A percentile compares a stretch with the other conserved stretches of the same genome.
phyloP scores from a whole-genome alignment of 352 stramenopile genomes.

The Globisporangium uncinulatum region DNA sequence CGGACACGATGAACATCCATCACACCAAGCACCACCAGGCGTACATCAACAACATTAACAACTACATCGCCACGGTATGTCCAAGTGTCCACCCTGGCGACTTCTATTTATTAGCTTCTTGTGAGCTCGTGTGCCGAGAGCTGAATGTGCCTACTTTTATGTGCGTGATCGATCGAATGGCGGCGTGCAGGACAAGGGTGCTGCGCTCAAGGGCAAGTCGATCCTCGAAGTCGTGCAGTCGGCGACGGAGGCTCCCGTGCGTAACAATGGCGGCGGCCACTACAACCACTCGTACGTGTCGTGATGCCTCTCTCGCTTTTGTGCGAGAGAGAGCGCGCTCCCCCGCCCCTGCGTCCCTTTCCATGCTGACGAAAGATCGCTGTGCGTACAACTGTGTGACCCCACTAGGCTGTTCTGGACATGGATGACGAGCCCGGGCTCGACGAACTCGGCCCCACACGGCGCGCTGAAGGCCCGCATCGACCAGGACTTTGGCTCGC shows the following conservation, averaged over 20 bases:
- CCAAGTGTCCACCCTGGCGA: background rate
- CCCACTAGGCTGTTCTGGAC: conserved; percentile 86
- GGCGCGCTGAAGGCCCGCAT: conserved; percentile 82
- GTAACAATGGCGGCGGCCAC: conserved; percentile 82
- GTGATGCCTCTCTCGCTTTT: too few relatives aligned
- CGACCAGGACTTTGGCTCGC: conserved; percentile 87
- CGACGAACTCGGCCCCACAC: conserved; percentile 68
- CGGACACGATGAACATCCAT: conserved; percentile 88
- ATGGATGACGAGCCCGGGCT: conserved; percentile 81
- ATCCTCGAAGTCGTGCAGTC: conserved; percentile 73
- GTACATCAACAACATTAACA: conserved; percentile 90
- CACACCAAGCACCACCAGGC: conserved; percentile 90
- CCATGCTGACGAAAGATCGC: too few relatives aligned
- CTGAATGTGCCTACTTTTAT: too few relatives aligned
- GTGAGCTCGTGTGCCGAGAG: background rate
- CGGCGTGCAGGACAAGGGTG: conserved; percentile 66
- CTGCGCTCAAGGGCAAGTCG: conserved; percentile 77
- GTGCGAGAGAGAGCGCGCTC: too few relatives aligned
- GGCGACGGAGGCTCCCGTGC: conserved; percentile 65
- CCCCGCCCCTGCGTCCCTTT: too few relatives aligned
- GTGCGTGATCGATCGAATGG: too few relatives aligned
- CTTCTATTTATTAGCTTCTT: background rate
- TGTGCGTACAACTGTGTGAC: background rate
- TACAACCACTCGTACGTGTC: conserved; percentile 66
- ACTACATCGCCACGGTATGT: conserved; percentile 62